Evolutionary conservation across 805 yeast species (phyloP), one percentile per base, ranked within the genome.

Genomic region (Hemisphaericaspora nanyangensis): DNA sequence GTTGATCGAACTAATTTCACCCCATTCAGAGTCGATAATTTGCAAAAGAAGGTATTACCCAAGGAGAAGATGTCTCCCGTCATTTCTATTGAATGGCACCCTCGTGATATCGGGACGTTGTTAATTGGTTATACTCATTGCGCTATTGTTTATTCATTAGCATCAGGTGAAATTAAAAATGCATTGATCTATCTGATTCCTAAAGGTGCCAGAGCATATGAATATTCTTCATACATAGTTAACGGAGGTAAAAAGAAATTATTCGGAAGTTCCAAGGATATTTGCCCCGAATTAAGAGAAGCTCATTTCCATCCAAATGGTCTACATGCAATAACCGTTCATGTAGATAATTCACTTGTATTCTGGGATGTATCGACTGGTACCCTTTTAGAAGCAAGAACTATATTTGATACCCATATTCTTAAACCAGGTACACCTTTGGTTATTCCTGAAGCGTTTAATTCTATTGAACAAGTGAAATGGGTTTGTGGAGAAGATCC

Each of bases 291-390:
- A 33, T 30, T 68, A 19, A 46, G 39, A 4, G 73, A 80, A 35
- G 81, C 95, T 0, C 67, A 77, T 25, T 93, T 86, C 77, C 97
- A 91, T 59, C 99, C 99, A 2, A 88, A 88, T 54, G 96, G 98
- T 0, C 72, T 89, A 32, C 95, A 90, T 55, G 63, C 87, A 3
- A 72, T 85, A 16, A 82, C 96, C 0, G 74, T 79, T 2, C 95
- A 91, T 58, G 80, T 68, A 17, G 96, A 90, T 53, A 91, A 91
- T 38, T 76, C 95, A 0, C 52, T 93, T 27, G 95, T 79, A 1
- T 93, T 93, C 54, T 93, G 98, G 97, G 99, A 93, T 59, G 84
- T 87, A 1, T 72, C 79, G 24, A 80, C 80, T 27, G 96, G 95
- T 0, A 76, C 77, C 12, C 61, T 79, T 31, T 66, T 93, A 11